Percentiles rank a stretch among this genome's conserved stretches.
phyloP scores from a whole-genome alignment of 345 rosid genomes.

The Hibiscus tridactylites region DNA sequence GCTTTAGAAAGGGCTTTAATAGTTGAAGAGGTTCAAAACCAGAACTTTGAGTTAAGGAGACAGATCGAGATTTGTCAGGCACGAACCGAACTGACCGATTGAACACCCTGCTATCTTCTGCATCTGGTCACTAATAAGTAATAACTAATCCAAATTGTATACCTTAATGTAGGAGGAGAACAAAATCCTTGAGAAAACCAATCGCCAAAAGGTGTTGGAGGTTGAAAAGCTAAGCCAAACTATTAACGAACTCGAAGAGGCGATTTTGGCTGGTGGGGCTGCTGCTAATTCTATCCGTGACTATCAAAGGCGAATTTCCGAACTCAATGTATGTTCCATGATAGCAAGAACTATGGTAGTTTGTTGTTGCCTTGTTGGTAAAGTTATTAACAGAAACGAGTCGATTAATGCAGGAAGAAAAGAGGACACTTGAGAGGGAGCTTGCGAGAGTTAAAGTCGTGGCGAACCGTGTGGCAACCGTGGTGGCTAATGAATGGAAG shows the following conservation, averaged over 20 bases:
- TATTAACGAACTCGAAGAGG: constrained; percentile 75
- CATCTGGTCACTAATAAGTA: neutral
- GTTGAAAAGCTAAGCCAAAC: constrained; percentile 85
- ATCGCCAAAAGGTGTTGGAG: constrained; percentile 86
- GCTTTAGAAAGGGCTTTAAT: constrained; percentile 87
- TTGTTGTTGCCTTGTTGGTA: neutral
- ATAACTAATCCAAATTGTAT: neutral
- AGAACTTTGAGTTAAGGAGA: constrained; percentile 70
- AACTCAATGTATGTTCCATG: constrained; percentile 46
- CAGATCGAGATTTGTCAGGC: constrained; percentile 90
- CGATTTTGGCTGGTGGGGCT: constrained; percentile 73
- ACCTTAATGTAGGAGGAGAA: constrained; percentile 60
- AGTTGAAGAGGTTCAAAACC: constrained; percentile 94
- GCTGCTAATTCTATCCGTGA: constrained; percentile 80
- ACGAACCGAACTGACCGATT: neutral
- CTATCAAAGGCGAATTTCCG: constrained; percentile 62
- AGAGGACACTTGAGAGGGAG: constrained; percentile 89
- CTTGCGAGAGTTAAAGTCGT: constrained; percentile 77
- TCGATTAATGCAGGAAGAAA: constrained; percentile 54
- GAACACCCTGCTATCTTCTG: neutral
- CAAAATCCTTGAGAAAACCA: constrained; percentile 79
- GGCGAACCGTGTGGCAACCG: constrained; percentile 74
- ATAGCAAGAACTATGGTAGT: neutral
- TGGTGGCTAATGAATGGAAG: constrained; percentile 93
- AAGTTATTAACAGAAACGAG: neutral